These are phyloP conservation scores for Psilocybe subaeruginosa DNA, from an alignment of 768 basidiomycete genomes.

Conservation along the genomic window DNA sequence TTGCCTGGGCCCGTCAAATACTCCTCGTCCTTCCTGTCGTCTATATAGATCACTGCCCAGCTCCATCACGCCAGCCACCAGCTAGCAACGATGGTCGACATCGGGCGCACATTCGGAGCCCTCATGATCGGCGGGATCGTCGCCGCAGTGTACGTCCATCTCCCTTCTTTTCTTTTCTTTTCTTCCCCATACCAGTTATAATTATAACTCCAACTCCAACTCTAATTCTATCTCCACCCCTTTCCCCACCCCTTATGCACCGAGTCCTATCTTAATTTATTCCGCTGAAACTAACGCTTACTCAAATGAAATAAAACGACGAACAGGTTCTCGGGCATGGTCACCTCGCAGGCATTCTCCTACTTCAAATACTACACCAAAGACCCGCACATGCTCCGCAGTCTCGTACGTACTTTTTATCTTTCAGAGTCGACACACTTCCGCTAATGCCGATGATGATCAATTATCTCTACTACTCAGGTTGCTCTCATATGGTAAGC, in stretches of 20 bases:
- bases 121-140: constrained; percentile 43
- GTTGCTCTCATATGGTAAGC: constrained; percentile 23
- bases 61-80: too few species aligned
- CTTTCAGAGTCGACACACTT: too few species aligned
- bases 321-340: constrained; percentile 43
- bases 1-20: too few species aligned
- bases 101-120: constrained; percentile 40
- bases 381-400: constrained; percentile 33
- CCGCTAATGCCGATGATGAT: too few species aligned
- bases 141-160: constrained; percentile 36
- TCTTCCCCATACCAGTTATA: not conserved
- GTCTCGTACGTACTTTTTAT: constrained; percentile 29
- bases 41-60: too few species aligned
- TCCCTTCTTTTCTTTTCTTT: not conserved
- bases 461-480: constrained; percentile 10
- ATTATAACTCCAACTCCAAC: not conserved
- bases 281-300: not conserved
- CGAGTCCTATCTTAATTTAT: not conserved
- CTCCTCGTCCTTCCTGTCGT: too few species aligned
- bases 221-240: not conserved
- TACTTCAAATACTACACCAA: constrained; percentile 42
- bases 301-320: not conserved
- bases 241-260: not conserved
- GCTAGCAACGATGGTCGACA: constrained; percentile 18
- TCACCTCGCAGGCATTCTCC: constrained; percentile 38